Evolutionary conservation across 2,329 filamentous ascomycete species (phyloP).

Genomic region (Chaetothyriales sp.): DNA sequence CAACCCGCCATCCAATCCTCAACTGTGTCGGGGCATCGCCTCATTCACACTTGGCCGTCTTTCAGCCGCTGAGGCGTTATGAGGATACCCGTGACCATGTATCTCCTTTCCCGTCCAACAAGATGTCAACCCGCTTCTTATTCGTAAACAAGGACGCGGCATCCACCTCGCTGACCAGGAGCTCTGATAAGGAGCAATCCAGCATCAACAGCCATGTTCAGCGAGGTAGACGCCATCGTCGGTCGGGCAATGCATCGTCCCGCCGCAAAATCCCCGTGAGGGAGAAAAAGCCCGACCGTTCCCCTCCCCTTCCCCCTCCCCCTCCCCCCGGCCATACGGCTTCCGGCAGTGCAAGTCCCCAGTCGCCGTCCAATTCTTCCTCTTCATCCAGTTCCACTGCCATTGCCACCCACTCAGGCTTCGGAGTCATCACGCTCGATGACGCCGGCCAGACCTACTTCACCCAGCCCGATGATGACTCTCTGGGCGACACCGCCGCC

Average conservation of each 20-base stretch:
- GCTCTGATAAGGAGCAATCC: conserved; percentile 6
- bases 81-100: not conserved
- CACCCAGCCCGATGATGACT: not conserved
- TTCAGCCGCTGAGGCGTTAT: not conserved
- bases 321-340: not conserved
- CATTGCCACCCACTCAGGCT: not conserved
- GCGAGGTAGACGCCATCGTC: not conserved
- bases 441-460: not conserved
- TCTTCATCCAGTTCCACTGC: not conserved
- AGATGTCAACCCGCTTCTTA: conserved; percentile 2
- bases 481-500: not conserved
- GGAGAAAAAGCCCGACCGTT: not conserved
- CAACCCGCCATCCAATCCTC: not conserved
- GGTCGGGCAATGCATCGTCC: not conserved
- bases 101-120: not conserved
- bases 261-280: not conserved
- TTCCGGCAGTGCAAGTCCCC: not conserved
- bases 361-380: not conserved
- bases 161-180: conserved; percentile 5
- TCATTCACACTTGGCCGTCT: not conserved
- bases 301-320: not conserved
- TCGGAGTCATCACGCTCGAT: not conserved
- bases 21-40: not conserved
- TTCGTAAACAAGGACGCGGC: conserved; percentile 8
- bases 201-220: conserved; percentile 9